phyloP scores from a whole-genome alignment of 768 basidiomycete species.

The Boletus insuetus region DNA sequence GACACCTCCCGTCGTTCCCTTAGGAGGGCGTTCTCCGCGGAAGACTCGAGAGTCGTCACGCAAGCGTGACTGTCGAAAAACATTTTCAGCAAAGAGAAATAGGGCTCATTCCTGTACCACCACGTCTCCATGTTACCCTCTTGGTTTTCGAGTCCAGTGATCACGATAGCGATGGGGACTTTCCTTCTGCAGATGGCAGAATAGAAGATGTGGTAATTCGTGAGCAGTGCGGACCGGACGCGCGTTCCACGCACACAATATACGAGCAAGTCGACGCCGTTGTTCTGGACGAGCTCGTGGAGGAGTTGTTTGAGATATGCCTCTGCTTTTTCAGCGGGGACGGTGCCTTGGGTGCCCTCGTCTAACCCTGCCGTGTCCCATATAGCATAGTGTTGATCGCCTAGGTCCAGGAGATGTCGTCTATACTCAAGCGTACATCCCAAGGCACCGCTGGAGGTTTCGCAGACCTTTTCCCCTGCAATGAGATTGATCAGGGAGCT shows the following conservation, averaged over 20 bases:
- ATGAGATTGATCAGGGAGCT: conserved; percentile 47
- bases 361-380: conserved; percentile 37
- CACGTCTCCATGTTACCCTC: conserved; percentile 33
- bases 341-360: conserved; percentile 25
- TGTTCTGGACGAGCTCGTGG: conserved; percentile 31
- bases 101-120: conserved; percentile 27
- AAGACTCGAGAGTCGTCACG: conserved; percentile 29
- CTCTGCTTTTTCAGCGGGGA: conserved; percentile 31
- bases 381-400: conserved; percentile 17
- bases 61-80: conserved; percentile 31
- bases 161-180: conserved; percentile 39
- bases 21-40: conserved; percentile 7
- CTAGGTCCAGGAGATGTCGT: conserved; percentile 23
- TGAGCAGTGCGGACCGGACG: conserved; percentile 31
- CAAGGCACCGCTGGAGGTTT: conserved; percentile 29
- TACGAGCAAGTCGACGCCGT: conserved; percentile 40
- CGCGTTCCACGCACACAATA: conserved; percentile 41
- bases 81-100: conserved; percentile 28
- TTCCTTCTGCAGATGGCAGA: conserved; percentile 38
- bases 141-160: conserved; percentile 43
- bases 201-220: conserved; percentile 40
- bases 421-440: conserved; percentile 37
- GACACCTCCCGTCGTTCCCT: conserved; percentile 25
- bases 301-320: conserved; percentile 35
- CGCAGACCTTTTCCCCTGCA: conserved; percentile 22